Percentiles rank a stretch among this genome's conserved stretches.
phyloP scores from a whole-genome alignment of 1,284 basidiomycete species.

The Omphalotus olearius region DNA sequence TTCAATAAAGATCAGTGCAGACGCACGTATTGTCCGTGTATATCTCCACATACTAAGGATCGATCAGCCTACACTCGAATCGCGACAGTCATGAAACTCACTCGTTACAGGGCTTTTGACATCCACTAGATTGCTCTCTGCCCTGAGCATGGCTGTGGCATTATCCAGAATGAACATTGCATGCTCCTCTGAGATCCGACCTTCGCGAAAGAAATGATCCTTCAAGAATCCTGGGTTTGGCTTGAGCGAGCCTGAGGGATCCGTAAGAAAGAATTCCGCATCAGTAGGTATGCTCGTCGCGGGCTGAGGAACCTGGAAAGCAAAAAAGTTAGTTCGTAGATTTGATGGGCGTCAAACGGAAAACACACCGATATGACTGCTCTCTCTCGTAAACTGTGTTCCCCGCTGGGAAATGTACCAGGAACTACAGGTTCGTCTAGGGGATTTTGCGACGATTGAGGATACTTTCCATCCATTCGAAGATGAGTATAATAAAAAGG shows the following conservation, averaged over 20 bases:
- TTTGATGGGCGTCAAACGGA: neutral
- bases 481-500: neutral
- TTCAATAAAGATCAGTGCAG: slow-evolving; percentile 12
- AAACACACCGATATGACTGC: slow-evolving; percentile 3
- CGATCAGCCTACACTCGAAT: slow-evolving; percentile 10
- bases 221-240: slow-evolving; percentile 88
- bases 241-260: slow-evolving; percentile 30
- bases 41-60: slow-evolving; percentile 86
- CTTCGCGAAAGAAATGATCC: slow-evolving; percentile 92
- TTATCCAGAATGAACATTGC: slow-evolving; percentile 84
- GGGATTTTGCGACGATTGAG: neutral
- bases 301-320: slow-evolving; percentile 60
- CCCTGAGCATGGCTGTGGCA: slow-evolving; percentile 70
- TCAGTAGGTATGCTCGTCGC: slow-evolving; percentile 70
- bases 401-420: neutral
- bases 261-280: slow-evolving; percentile 61
- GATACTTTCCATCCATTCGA: neutral
- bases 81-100: slow-evolving; percentile 35
- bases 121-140: slow-evolving; percentile 85
- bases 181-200: slow-evolving; percentile 82
- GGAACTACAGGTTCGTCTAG: slow-evolving; percentile 2
- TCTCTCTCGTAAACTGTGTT: neutral
- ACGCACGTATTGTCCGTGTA: slow-evolving; percentile 97
- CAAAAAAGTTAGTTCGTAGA: neutral
- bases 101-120: slow-evolving; percentile 93